phyloP scores from a whole-genome alignment of 257 asterid genomes.

The Solanum medicagineum region DNA sequence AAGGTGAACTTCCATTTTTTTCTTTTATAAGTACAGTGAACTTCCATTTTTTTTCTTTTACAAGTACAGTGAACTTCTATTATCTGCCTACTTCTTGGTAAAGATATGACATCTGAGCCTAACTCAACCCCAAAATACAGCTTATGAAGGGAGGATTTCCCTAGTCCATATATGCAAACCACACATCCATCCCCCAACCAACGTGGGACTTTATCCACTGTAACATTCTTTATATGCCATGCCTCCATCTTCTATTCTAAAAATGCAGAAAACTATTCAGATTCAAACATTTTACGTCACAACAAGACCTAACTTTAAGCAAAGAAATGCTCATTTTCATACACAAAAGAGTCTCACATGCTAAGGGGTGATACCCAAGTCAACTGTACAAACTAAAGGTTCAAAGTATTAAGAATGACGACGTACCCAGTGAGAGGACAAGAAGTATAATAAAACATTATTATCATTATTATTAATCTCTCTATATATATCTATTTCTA shows the following conservation, averaged over 20 bases:
- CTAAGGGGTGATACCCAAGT: not conserved
- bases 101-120: not conserved
- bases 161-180: not conserved
- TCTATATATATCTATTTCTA: not conserved
- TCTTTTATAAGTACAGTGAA: not conserved
- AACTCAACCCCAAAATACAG: not conserved
- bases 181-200: not conserved
- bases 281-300: not conserved
- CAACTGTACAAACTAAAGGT: not conserved
- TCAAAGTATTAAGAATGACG: not conserved
- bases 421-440: too few species aligned
- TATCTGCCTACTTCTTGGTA: not conserved
- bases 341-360: not conserved
- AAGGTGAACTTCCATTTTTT: not conserved
- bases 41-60: not conserved
- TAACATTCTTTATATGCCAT: not conserved
- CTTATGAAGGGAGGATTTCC: not conserved
- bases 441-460: too few species aligned
- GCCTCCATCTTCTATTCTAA: not conserved
- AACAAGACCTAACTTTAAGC: not conserved
- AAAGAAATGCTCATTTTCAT: not conserved
- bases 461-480: not conserved
- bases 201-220: not conserved
- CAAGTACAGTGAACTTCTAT: not conserved
- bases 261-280: not conserved